These are phyloP conservation scores for Gryganskiella cystojenkinii DNA, from an alignment of 192 early-diverging fungal species.

Conservation along the genomic window DNA sequence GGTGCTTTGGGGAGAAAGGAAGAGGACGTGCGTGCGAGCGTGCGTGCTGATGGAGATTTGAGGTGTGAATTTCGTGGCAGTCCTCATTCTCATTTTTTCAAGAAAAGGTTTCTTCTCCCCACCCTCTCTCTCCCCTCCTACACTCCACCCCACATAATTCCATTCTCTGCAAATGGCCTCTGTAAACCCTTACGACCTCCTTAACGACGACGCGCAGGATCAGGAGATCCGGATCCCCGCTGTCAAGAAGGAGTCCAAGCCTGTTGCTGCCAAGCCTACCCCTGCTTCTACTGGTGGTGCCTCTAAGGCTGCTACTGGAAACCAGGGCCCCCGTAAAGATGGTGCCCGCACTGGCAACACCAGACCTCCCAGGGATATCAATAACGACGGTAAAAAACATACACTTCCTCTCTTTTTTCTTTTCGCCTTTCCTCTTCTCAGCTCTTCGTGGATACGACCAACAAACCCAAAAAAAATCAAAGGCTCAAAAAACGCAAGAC, in stretches of 20 bases:
- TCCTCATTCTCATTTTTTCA: not conserved
- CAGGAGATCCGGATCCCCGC: conserved; percentile 53
- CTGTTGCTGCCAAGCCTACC: conserved; percentile 41
- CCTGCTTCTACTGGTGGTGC: conserved; percentile 24
- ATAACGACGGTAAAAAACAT: conserved; percentile 30
- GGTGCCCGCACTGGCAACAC: conserved; percentile 38
- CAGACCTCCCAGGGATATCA: conserved; percentile 25
- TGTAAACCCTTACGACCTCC: conserved; percentile 75
- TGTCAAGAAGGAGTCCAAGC: conserved; percentile 51
- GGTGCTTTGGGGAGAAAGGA: too few relatives aligned
- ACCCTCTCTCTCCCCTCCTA: not conserved
- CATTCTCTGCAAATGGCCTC: conserved; percentile 54
- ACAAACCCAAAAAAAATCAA: not conserved
- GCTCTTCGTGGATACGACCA: not conserved
- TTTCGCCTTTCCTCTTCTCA: not conserved
- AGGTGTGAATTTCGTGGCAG: too few relatives aligned
- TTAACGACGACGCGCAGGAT: conserved; percentile 69
- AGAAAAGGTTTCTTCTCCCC: not conserved
- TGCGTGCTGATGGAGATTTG: too few relatives aligned
- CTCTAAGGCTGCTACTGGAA: conserved; percentile 13
- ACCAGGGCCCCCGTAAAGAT: conserved; percentile 43
- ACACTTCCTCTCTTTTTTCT: not conserved
- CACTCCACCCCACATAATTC: conserved; percentile 2
- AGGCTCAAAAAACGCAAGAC: too few relatives aligned
- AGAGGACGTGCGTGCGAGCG: too few relatives aligned